These are phyloP conservation scores for Solanum bukasovii DNA, from an alignment of 257 asterid species.

Conservation along the genomic window DNA sequence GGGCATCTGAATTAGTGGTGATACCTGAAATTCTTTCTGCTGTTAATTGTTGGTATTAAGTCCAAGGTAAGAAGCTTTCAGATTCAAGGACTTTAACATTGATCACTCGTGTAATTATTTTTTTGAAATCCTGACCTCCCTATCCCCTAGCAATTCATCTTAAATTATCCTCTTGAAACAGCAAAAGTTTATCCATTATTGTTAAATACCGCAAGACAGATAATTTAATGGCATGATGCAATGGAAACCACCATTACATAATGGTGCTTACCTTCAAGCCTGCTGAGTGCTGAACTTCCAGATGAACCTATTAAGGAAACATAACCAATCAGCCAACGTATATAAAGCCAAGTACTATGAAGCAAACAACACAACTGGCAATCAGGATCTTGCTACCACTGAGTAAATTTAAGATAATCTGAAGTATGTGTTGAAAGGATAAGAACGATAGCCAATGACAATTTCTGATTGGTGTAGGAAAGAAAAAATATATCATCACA, in stretches of 20 bases:
- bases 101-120: background rate
- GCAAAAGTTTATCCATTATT: background rate
- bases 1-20: background rate
- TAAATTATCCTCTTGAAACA: background rate
- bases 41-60: background rate
- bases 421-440: background rate
- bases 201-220: background rate
- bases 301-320: background rate
- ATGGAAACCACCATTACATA: background rate
- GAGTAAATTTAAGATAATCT: background rate
- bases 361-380: background rate
- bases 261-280: background rate
- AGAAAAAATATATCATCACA: background rate
- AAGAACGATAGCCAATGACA: background rate
- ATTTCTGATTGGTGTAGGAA: background rate
- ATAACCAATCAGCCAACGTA: background rate
- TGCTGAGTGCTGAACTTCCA: slow-evolving; percentile 1
- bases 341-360: background rate
- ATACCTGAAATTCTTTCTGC: background rate
- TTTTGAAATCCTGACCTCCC: background rate
- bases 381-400: background rate
- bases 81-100: background rate
- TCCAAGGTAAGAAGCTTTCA: background rate
- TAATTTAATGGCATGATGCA: background rate
- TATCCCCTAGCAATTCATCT: background rate